Conservation (phyloP, 1,139 yeast species). For the Hansenula lynferdii region DNA sequence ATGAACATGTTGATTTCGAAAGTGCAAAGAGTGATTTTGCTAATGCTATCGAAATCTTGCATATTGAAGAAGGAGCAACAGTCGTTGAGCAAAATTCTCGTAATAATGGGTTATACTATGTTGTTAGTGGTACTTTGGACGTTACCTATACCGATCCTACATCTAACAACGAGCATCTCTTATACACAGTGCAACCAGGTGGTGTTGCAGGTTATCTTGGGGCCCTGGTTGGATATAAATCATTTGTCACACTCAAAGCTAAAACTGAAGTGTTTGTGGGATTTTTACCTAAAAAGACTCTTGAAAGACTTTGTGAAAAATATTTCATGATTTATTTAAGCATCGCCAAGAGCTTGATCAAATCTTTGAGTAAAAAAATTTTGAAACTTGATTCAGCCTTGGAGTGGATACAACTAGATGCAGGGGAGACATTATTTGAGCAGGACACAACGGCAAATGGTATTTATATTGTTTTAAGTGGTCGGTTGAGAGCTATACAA, state of each 20-base stretch:
- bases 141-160: conserved; percentile 37
- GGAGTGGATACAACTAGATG: conserved; percentile 90
- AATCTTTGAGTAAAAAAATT: conserved; percentile 60
- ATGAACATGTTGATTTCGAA: conserved; percentile 34
- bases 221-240: conserved; percentile 71
- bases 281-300: conserved; percentile 54
- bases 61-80: conserved; percentile 47
- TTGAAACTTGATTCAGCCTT: conserved; percentile 82
- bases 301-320: conserved; percentile 67
- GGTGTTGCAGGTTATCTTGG: conserved; percentile 88
- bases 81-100: conserved; percentile 62
- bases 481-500: conserved; percentile 69
- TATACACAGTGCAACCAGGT: conserved; percentile 67
- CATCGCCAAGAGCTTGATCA: conserved; percentile 68
- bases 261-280: conserved; percentile 62
- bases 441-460: conserved; percentile 93
- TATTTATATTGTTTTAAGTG: conserved; percentile 85
- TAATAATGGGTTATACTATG: conserved; percentile 72
- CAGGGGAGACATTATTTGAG: conserved; percentile 74
- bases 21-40: conserved; percentile 63
- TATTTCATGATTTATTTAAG: conserved; percentile 73
- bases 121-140: conserved; percentile 72
- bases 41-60: conserved; percentile 51
- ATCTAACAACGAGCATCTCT: conserved; percentile 30
- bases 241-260: conserved; percentile 68